Conservation (phyloP, 192 early-diverging fungal genomes). For the Haplosporangium gracile region DNA sequence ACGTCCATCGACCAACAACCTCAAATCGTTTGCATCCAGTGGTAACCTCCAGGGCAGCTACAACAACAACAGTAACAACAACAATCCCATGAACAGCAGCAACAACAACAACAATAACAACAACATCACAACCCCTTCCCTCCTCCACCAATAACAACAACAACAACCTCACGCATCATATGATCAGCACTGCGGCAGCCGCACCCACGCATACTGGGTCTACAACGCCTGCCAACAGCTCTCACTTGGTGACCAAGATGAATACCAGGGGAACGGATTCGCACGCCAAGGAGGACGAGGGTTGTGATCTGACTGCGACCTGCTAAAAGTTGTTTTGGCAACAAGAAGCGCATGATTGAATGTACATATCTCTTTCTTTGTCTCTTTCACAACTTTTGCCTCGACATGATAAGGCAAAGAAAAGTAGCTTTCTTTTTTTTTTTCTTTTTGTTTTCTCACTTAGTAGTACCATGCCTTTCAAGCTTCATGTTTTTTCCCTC, state of each 20-base stretch:
- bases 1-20: slow-evolving; percentile 36
- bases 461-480: not conserved
- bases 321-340: slow-evolving; percentile 2
- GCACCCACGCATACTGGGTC: not conserved
- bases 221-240: not conserved
- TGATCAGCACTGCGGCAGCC: slow-evolving; percentile 20
- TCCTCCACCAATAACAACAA: not conserved
- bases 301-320: slow-evolving; percentile 22
- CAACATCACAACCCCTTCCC: too few species aligned
- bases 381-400: not conserved
- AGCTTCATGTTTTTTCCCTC: not conserved
- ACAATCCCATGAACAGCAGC: not conserved
- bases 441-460: not conserved
- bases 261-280: slow-evolving; percentile 4
- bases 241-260: not conserved
- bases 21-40: slow-evolving; percentile 19
- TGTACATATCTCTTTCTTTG: not conserved
- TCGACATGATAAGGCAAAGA: not conserved
- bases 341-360: not conserved
- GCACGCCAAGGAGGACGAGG: slow-evolving; percentile 25
- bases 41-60: slow-evolving; percentile 8
- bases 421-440: not conserved
- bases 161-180: not conserved
- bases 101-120: not conserved
- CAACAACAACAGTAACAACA: not conserved